phyloP scores from a whole-genome alignment of 73 alveolate genomes.

The Effrenium voratum region DNA sequence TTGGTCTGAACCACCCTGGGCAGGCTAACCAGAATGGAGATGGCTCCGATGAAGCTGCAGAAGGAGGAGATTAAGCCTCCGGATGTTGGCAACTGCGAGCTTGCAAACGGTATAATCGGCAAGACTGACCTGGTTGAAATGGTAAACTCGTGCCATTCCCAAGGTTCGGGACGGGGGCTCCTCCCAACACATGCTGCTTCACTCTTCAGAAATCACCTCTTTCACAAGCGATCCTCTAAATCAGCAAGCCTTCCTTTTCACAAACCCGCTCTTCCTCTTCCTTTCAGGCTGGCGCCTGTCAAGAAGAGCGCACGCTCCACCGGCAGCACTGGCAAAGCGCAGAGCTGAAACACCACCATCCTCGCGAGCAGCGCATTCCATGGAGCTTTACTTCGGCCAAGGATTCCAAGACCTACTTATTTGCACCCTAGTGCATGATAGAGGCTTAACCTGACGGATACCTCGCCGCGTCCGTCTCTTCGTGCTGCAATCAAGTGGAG shows the following conservation, averaged over 20 bases:
- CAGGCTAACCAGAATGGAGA: constrained; percentile 43
- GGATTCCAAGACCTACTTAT: too few species aligned
- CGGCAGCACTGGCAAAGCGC: constrained; percentile 59
- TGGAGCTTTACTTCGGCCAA: too few species aligned
- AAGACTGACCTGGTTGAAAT: background rate
- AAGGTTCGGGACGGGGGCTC: too few species aligned
- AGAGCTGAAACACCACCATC: constrained; percentile 48
- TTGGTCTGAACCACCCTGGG: constrained; percentile 32
- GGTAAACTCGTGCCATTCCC: background rate
- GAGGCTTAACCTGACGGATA: too few species aligned
- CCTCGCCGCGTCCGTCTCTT: too few species aligned
- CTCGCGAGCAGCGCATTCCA: too few species aligned
- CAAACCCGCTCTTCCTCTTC: background rate
- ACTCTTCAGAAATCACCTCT: too few species aligned
- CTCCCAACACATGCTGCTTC: too few species aligned
- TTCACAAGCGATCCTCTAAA: too few species aligned
- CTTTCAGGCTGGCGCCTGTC: constrained; percentile 1
- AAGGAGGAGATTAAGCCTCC: constrained; percentile 32
- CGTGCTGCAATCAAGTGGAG: too few species aligned
- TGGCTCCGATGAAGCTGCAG: constrained; percentile 77
- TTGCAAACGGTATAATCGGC: background rate
- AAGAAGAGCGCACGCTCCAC: constrained; percentile 72
- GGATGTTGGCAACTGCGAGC: background rate
- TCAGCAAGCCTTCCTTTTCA: background rate
- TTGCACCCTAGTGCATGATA: too few species aligned